Conservation (phyloP, 2,329 filamentous ascomycete genomes). For the Hypocreales sp. region DNA sequence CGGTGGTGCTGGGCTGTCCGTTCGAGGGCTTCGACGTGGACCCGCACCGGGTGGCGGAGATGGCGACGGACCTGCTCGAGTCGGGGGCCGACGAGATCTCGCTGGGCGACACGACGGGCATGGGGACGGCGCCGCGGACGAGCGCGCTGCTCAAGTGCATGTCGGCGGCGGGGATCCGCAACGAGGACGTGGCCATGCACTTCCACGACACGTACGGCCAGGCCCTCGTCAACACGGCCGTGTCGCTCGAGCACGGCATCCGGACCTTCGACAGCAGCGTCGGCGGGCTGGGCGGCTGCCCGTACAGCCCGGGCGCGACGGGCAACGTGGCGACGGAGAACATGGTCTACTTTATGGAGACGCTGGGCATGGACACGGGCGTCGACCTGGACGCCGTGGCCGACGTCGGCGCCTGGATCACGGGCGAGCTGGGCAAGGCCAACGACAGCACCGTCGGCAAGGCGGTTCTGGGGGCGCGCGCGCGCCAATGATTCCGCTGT, state of each 20-base stretch:
- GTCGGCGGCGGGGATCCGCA: constrained; percentile 49
- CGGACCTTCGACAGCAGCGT: constrained; percentile 69
- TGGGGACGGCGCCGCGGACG: constrained; percentile 66
- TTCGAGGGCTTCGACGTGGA: constrained; percentile 53
- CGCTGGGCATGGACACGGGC: constrained; percentile 58
- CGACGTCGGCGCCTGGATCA: constrained; percentile 61
- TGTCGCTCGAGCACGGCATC: constrained; percentile 63
- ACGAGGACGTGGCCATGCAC: constrained; percentile 62
- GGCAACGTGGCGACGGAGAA: constrained; percentile 81
- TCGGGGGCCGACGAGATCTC: constrained; percentile 87
- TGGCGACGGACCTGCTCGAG: constrained; percentile 56
- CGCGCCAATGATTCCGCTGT: too few species aligned
- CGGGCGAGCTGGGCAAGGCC: constrained; percentile 40
- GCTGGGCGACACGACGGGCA: constrained; percentile 79
- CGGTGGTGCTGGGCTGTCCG: constrained; percentile 66
- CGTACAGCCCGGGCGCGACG: constrained; percentile 72
- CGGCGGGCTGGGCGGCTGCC: constrained; percentile 69
- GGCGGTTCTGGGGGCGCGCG: constrained; percentile 39
- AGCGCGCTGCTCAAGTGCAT: constrained; percentile 48
- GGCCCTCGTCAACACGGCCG: constrained; percentile 67
- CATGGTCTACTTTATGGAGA: constrained; percentile 63
- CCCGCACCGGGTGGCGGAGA: constrained; percentile 46
- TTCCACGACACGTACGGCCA: constrained; percentile 85
- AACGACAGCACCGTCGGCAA: constrained; percentile 55
- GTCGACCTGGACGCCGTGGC: constrained; percentile 52